Conservation (phyloP, 108 stramenopile genomes). For the Cyclotella atomus region DNA sequence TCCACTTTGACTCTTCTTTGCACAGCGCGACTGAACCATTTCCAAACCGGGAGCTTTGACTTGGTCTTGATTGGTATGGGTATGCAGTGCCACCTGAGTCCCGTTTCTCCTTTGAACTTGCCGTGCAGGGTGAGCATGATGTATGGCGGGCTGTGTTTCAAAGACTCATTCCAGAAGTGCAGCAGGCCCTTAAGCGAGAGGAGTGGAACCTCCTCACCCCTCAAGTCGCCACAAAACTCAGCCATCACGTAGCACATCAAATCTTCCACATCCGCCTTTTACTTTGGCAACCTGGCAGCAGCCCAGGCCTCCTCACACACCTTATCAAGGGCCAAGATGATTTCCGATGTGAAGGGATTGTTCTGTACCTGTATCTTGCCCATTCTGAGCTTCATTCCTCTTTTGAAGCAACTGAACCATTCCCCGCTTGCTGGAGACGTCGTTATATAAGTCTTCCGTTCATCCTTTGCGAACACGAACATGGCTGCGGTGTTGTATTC, state of each 20-base stretch:
- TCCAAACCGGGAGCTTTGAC: neutral
- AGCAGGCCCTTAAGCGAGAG: constrained; percentile 17
- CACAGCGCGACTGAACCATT: constrained; percentile 3
- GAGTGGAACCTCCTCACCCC: constrained; percentile 20
- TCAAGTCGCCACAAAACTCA: neutral
- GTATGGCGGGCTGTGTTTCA: neutral
- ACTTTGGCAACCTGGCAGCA: neutral
- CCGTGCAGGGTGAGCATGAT: constrained; percentile 20
- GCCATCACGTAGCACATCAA: neutral
- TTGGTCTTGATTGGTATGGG: constrained; percentile 1
- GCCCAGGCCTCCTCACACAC: neutral
- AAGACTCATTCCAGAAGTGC: constrained; percentile 17
- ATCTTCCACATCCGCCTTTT: neutral
- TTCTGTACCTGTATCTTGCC: constrained; percentile 2
- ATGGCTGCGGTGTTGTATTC: neutral
- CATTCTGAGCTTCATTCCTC: constrained; percentile 5
- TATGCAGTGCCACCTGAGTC: constrained; percentile 12
- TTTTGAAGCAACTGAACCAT: constrained; percentile 9
- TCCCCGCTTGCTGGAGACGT: neutral
- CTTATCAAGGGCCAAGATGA: neutral
- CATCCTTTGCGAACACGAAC: neutral
- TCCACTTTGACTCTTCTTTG: neutral
- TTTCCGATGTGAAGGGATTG: neutral
- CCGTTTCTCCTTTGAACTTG: constrained; percentile 15
- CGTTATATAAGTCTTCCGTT: constrained; percentile 1